These are phyloP conservation scores for Mortierella alpina DNA, from an alignment of 192 early-diverging fungal genomes.

Conservation along the genomic window DNA sequence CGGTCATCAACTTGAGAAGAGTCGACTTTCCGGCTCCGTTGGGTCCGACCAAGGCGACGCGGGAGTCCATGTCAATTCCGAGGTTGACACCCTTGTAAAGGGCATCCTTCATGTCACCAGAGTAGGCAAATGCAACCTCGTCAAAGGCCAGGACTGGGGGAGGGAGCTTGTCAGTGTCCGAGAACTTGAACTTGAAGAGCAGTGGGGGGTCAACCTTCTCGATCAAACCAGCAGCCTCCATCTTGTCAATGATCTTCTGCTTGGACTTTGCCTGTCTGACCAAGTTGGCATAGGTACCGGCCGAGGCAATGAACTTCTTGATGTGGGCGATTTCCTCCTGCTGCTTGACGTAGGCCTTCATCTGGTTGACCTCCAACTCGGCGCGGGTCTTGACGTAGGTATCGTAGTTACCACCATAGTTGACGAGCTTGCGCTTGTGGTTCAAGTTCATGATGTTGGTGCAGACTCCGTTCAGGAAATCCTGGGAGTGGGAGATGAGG, in stretches of 20 bases:
- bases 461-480: slow-evolving; percentile 95
- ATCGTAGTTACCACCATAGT: slow-evolving; percentile 99
- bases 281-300: slow-evolving; percentile 99
- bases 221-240: slow-evolving; percentile 98
- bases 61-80: slow-evolving; percentile 97
- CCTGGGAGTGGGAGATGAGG: slow-evolving; percentile 93
- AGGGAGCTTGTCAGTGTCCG: slow-evolving; percentile 86
- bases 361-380: slow-evolving; percentile 98
- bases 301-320: slow-evolving; percentile 98
- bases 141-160: slow-evolving; percentile 96
- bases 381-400: slow-evolving; percentile 93
- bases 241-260: slow-evolving; percentile 99
- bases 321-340: slow-evolving; percentile 99
- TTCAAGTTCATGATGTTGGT: slow-evolving; percentile 94
- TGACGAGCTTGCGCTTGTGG: slow-evolving; percentile 88
- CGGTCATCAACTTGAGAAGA: slow-evolving; percentile 96
- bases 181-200: slow-evolving; percentile 90
- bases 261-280: slow-evolving; percentile 95
- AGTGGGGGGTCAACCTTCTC: slow-evolving; percentile 88
- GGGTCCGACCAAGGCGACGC: slow-evolving; percentile 97
- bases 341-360: slow-evolving; percentile 99
- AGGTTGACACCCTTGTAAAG: slow-evolving; percentile 94
- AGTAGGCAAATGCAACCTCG: slow-evolving; percentile 94
- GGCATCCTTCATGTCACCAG: slow-evolving; percentile 80
- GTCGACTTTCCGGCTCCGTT: slow-evolving; percentile 97